Evolutionary conservation across 73 alveolate species (phyloP), one percentile per base, ranked within the genome.

Genomic region (Diophrys sp.): DNA sequence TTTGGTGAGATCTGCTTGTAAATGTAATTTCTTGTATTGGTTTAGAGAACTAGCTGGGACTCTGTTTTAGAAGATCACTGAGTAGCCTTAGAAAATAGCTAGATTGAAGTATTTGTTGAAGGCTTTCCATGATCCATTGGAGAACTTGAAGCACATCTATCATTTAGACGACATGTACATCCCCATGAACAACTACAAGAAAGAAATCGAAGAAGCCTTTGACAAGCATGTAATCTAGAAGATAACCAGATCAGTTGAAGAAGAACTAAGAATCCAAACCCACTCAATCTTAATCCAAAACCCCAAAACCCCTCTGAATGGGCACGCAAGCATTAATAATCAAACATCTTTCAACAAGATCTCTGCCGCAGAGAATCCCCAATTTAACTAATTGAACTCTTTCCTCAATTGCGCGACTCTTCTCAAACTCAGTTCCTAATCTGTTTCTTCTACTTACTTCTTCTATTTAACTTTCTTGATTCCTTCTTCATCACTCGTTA

Each of bases 201-300:
- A 96, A 67, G 97, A 93, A 66, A 87, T 96, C 27, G 80, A 83
- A 56, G 30, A 87, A 31, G 87, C 92, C 18, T 90, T 90, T 76
- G 90, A 87, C 69, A 33, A 80, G 29, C 70, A 89, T 54, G 91
- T 96, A 54, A 85, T 95, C 75, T 87, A 84, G 66, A 91, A 94
- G 0, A 80, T 97, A 29, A 79, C 97, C 54, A 75, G 98, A 75
- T 93, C 94, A 74, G 89, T 97, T 57, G 99, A 97, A 77, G 97
- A 88, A 69, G 99, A 96, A 78, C 83, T 97, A 75, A 89, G 99
- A 78, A 83, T 94, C 33, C 95, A 96, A 84, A 95, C 96, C 62
- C 99, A 97, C 88, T 77, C 93, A 32, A 87, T 96, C 34, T 87
- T 94, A 56, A 96, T 94, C 32, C 83, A 75, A 56, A 94, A 91